Evolutionary conservation across 2,329 filamentous ascomycete species (phyloP).

Genomic region (Stachybotrys chlorohalonatus): DNA sequence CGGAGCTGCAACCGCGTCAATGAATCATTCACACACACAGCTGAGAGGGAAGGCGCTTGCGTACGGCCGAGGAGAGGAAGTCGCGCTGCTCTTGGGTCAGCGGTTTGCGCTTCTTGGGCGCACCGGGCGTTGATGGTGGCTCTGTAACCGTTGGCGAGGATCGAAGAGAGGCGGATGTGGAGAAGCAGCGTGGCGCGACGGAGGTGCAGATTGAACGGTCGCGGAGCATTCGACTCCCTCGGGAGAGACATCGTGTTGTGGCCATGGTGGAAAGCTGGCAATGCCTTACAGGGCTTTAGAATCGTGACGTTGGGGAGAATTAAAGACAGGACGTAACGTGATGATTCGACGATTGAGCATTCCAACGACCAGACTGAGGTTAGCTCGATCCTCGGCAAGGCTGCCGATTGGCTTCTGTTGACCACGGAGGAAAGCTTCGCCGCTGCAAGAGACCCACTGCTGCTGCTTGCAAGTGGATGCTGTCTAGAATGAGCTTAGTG

Average conservation of each 20-base stretch:
- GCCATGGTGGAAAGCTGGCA: conserved; percentile 7
- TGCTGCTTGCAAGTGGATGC: conserved; percentile 11
- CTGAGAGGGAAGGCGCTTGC: conserved; percentile 10
- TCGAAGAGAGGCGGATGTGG: background rate
- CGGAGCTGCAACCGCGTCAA: conserved; percentile 49
- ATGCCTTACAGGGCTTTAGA: no score
- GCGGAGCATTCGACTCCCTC: conserved; percentile 8
- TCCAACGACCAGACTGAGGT: background rate
- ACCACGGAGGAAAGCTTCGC: conserved; percentile 15
- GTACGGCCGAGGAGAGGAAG: conserved; percentile 66
- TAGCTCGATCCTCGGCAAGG: conserved; percentile 6
- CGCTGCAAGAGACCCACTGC: conserved; percentile 8
- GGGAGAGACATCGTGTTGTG: conserved; percentile 8
- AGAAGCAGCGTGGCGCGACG: conserved; percentile 8
- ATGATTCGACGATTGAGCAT: background rate
- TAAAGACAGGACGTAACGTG: background rate
- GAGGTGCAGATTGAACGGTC: conserved; percentile 8
- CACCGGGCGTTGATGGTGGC: conserved; percentile 8
- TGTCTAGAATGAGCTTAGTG: background rate
- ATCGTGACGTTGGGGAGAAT: no score
- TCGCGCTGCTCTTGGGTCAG: conserved; percentile 62
- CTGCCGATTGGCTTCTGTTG: conserved; percentile 2
- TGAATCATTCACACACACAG: conserved; percentile 2
- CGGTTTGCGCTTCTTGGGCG: conserved; percentile 40
- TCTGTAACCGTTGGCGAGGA: background rate